These are phyloP conservation scores for slime mould (Dictyostelium discoideum) DNA, from an alignment of 78 protist genomes.

Conservation along the genomic window DNA sequence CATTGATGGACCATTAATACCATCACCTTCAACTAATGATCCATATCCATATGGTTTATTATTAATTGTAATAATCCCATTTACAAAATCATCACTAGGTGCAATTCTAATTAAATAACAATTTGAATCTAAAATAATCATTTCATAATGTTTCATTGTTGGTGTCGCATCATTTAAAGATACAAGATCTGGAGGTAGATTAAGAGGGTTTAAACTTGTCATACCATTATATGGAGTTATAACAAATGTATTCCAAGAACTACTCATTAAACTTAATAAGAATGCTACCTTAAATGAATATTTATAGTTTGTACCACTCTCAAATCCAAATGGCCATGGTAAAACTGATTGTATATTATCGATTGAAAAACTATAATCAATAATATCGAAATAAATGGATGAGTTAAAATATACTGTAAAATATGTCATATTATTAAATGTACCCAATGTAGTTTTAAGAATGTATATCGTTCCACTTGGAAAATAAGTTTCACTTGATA, in stretches of 20 bases:
- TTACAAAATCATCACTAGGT: neutral
- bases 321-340: neutral
- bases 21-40: neutral
- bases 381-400: neutral
- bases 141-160: neutral
- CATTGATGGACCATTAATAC: neutral
- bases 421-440: neutral
- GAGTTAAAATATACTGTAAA: neutral
- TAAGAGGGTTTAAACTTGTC: neutral
- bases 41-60: neutral
- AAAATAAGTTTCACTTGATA: neutral
- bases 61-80: neutral
- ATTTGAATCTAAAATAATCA: neutral
- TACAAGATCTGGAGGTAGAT: neutral
- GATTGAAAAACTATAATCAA: neutral
- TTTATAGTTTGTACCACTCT: neutral
- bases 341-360: neutral
- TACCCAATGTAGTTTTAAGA: neutral
- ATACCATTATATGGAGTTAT: neutral
- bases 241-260: neutral
- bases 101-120: neutral
- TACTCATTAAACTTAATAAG: neutral
- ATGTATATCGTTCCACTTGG: neutral
- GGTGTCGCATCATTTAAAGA: neutral
- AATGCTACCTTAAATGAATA: neutral